Percentiles rank a stretch among this genome's conserved stretches.
Conservation (phyloP, 495 filamentous ascomycete genomes). For the Penicillium longicatenatum region DNA sequence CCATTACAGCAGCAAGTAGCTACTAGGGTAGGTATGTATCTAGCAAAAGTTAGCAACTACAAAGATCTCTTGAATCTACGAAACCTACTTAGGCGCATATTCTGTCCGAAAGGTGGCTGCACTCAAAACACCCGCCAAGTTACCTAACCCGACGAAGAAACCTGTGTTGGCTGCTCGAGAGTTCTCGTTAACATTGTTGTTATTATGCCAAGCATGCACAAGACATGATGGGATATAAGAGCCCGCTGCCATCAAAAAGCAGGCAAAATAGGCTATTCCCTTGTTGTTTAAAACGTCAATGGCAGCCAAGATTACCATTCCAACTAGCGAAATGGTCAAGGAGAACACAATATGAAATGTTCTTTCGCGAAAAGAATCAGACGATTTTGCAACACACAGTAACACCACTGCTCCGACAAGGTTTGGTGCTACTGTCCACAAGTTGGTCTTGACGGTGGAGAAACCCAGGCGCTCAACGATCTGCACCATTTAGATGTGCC, state of each 20-base stretch:
- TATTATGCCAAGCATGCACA: constrained; percentile 64
- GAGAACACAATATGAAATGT: constrained; percentile 68
- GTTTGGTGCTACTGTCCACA: constrained; percentile 72
- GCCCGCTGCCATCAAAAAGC: constrained; percentile 72
- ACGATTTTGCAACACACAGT: constrained; percentile 63
- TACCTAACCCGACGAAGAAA: constrained; percentile 62
- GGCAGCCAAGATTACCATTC: constrained; percentile 66
- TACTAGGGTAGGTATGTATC: constrained; percentile 63
- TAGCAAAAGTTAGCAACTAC: constrained; percentile 8
- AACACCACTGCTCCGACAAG: constrained; percentile 63
- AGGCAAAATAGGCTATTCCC: constrained; percentile 69
- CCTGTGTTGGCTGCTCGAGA: constrained; percentile 45
- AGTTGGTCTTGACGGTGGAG: constrained; percentile 63
- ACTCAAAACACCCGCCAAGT: constrained; percentile 70
- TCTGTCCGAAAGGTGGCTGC: constrained; percentile 67
- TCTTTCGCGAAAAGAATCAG: constrained; percentile 60
- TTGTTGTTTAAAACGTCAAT: constrained; percentile 59
- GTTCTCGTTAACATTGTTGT: constrained; percentile 72
- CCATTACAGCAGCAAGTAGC: constrained; percentile 73
- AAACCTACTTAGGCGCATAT: constrained; percentile 61
- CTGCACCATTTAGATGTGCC: constrained; percentile 9
- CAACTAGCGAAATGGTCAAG: constrained; percentile 65
- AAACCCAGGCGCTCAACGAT: constrained; percentile 62
- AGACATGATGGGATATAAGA: constrained; percentile 44
- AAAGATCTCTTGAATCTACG: background rate